Evolutionary conservation across 257 asterid genomes (phyloP), one percentile per base, ranked within the genome.

Genomic region (Fraxinus pennsylvanica): DNA sequence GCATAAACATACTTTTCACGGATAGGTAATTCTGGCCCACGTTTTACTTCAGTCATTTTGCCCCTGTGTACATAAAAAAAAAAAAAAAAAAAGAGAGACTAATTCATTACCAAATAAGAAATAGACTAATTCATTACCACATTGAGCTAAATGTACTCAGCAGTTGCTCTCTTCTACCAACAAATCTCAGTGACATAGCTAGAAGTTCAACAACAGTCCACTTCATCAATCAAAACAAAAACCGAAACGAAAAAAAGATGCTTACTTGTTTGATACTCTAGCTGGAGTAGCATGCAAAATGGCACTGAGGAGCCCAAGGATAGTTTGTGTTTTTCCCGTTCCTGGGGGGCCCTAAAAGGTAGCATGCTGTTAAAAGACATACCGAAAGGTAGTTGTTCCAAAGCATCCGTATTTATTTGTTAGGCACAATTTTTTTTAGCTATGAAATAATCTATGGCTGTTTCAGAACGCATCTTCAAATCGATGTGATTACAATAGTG

Each of bases 271-370:
- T 71, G 94, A 84, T 73, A 96, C 89, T 87, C 96, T 89, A 74
- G 99, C 91, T 65, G 99, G 99, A 78, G 97, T 92, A 79, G 99
- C 97, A 87, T 96, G 99, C 89, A 93, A 85, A 85, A 96, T 89
- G 78, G 99, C 94, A 88, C 98, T 90, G 72, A 96, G 97, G 38
- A 96, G 74, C 81, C 99, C 99, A 81, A 96, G 98, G 80, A 96
- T 93, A 78, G 99, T 96, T 82, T 93, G 99, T 21, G 99, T 96
- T 86, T 96, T 96, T 79, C 99, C 99, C 33, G 97, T 96, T 70
- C 99, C 99, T 74, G 99, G 98, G 80, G 99, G 99, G 0, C 98
- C 99, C 98, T 96, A 86, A 47, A 88, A 85, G 83, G 71, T 86
- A 77, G 75, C 65, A 76, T 67, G 66, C 33, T 33, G 81, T 89